Evolutionary conservation across 1,284 basidiomycete genomes (phyloP), one percentile per base, ranked within the genome.

Genomic region (Naganishia albida): DNA sequence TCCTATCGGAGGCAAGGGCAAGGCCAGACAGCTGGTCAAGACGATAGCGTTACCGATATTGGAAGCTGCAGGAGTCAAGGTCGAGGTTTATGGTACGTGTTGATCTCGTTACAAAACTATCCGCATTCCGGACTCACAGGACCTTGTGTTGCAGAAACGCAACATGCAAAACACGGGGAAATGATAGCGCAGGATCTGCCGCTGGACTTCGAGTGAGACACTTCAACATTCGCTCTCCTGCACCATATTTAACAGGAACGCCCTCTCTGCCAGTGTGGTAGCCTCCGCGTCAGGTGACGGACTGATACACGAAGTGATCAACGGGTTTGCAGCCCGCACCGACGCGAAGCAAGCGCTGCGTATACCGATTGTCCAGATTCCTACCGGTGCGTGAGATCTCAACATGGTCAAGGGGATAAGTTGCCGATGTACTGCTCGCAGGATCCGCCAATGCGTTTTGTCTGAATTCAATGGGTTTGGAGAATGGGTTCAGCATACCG

Each of bases 271-370:
- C 69, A 82, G 82, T 72, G 91, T 87, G 0, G 78, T 97, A 39
- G 85, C 91, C n/a, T 80, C 87, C 8, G 85, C 95, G 25, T 93
- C 91, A 0, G 94, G 94, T 0, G 94, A 98, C 75, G 94, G 94
- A 6, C 82, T 93, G 48, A 75, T 93, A 8, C 91, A 94, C 74
- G 94, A 98, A 78, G 82, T 95, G n/a, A 74, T 96, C 73, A 98
- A 99, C 74, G 96, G 94, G 2, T 86, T 97, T 55, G 88, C 90
- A 0, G 80, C 84, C 48, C 87, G 93, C 62, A 75, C 82, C 10
- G 84, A 90, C 60, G 88, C 90, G 0, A 77, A 80, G 20, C 82
- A 82, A 51, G 93, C 92, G 0, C 85, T 98, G 52, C 76, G 80
- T 46, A 86, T 87, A 48, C 91, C 93, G 0, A 79, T 98, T 26